Conservation (phyloP, 768 basidiomycete species). For the Tulasnella sp. region DNA sequence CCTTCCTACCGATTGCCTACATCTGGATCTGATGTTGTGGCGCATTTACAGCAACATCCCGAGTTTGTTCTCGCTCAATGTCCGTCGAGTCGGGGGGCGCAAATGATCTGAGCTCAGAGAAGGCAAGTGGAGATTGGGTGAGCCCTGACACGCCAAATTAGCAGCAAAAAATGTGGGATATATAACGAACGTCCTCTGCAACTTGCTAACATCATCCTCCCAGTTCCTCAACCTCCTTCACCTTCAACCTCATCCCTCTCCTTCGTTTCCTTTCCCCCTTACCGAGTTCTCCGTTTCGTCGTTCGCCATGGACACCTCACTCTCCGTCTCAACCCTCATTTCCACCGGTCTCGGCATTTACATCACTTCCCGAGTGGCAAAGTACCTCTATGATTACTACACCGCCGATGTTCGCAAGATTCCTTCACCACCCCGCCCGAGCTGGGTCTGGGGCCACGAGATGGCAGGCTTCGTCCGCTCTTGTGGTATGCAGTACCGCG, state of each 20-base stretch:
- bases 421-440: background rate
- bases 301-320: background rate
- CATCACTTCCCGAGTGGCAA: background rate
- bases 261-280: background rate
- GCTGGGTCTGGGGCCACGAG: constrained; percentile 27
- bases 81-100: background rate
- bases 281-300: constrained; percentile 3
- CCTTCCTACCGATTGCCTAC: background rate
- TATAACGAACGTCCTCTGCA: background rate
- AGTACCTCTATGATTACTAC: constrained; percentile 8
- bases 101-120: background rate
- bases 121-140: background rate
- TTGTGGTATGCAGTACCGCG: constrained; percentile 22
- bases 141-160: background rate
- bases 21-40: background rate
- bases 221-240: background rate
- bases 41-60: background rate
- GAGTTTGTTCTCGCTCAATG: background rate
- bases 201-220: constrained; percentile 1
- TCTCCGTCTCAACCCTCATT: constrained; percentile 7
- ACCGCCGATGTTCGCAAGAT: background rate
- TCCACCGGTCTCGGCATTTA: constrained; percentile 1
- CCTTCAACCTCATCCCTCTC: background rate
- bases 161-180: background rate
- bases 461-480: constrained; percentile 25